Evolutionary conservation across 257 asterid species (phyloP).

Genomic region (Sherardia arvensis): DNA sequence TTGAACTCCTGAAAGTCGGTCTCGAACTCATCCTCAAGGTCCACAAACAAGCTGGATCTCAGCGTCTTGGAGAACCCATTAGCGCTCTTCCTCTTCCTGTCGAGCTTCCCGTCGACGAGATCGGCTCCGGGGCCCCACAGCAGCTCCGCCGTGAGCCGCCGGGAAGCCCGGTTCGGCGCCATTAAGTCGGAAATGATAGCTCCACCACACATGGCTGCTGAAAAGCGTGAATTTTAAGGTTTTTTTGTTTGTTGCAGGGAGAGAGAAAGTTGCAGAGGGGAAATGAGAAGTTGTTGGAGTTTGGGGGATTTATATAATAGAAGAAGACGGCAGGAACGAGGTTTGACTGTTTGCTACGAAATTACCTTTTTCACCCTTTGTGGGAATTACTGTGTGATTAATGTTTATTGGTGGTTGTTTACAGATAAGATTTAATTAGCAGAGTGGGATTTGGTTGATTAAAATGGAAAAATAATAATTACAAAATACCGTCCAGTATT

Average conservation of each 20-base stretch:
- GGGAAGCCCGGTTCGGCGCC: slow-evolving; percentile 53
- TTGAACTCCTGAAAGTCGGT: slow-evolving; percentile 83
- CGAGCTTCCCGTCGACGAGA: slow-evolving; percentile 19
- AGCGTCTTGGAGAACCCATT: slow-evolving; percentile 39
- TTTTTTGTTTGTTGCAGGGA: background rate
- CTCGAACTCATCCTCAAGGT: slow-evolving; percentile 64
- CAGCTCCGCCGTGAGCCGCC: slow-evolving; percentile 65
- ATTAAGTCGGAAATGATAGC: slow-evolving; percentile 58
- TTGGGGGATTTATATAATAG: background rate
- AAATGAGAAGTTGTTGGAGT: background rate
- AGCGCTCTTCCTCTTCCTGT: slow-evolving; percentile 20
- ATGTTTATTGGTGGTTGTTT: background rate
- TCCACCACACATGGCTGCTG: slow-evolving; percentile 80
- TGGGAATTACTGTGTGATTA: background rate
- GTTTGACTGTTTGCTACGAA: background rate
- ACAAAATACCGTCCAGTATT: no score
- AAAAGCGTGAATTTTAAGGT: background rate
- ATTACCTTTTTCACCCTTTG: background rate
- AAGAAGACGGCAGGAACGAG: slow-evolving; percentile 8
- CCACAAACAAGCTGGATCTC: slow-evolving; percentile 44
- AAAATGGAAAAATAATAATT: no score
- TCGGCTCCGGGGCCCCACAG: slow-evolving; percentile 60
- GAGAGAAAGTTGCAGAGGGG: background rate
- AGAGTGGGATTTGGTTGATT: no score
- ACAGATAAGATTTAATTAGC: background rate